phyloP scores from a whole-genome alignment of 768 basidiomycete species.

The Leccinum variicolor region DNA sequence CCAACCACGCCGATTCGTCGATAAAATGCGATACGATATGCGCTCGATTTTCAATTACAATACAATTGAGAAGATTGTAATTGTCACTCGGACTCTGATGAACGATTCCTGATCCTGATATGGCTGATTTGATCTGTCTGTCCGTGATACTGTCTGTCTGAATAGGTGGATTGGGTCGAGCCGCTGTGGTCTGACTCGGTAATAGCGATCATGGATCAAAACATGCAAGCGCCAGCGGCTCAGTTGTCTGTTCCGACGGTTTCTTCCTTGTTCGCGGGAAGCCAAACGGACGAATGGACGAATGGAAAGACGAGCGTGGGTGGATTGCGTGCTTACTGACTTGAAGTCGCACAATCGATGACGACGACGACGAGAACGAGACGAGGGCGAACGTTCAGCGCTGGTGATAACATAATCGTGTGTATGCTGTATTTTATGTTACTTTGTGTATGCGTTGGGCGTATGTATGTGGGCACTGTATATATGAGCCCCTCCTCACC shows the following conservation, averaged over 20 bases:
- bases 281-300: neutral
- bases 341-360: too few relatives aligned
- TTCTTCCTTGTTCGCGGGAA: neutral
- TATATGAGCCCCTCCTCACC: neutral
- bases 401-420: too few relatives aligned
- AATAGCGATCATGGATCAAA: neutral
- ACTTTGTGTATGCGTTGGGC: too few relatives aligned
- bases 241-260: neutral
- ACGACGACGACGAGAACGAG: too few relatives aligned
- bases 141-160: neutral
- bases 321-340: too few relatives aligned
- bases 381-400: too few relatives aligned
- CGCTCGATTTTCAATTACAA: neutral
- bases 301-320: neutral
- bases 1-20: neutral
- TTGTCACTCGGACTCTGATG: neutral
- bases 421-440: too few relatives aligned
- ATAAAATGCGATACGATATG: neutral
- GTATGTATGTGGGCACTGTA: too few relatives aligned
- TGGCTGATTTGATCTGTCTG: neutral
- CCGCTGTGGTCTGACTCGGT: neutral
- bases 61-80: neutral
- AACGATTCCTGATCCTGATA: neutral
- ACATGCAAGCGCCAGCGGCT: neutral
- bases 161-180: neutral